Evolutionary conservation across 2,329 filamentous ascomycete genomes (phyloP).

Genomic region (Sarocladium brachiariae): DNA sequence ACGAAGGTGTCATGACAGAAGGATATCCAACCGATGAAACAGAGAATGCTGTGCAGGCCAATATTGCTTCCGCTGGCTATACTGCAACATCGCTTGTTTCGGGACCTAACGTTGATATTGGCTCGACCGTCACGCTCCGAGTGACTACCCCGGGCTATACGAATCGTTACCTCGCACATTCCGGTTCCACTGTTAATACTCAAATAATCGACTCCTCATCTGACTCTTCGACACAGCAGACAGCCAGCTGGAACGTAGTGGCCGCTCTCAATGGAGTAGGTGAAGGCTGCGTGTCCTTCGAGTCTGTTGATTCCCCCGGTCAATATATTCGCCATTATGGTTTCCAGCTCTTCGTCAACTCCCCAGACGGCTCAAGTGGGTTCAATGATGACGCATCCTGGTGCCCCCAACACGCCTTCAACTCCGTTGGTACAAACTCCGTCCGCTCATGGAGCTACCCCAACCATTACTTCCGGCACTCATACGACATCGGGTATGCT

Average conservation of each 20-base stretch:
- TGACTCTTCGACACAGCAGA: conserved; percentile 39
- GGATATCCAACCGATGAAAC: conserved; percentile 54
- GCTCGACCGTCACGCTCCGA: conserved; percentile 23
- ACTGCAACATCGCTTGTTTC: conserved; percentile 25
- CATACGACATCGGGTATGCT: background rate
- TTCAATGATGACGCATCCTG: background rate
- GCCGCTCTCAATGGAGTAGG: conserved; percentile 48
- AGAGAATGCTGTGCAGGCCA: conserved; percentile 50
- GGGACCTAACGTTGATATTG: conserved; percentile 33
- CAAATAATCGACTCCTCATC: conserved; percentile 47
- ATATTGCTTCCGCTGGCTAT: conserved; percentile 55
- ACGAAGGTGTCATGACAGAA: conserved; percentile 58
- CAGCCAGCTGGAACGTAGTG: conserved; percentile 46
- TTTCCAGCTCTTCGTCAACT: background rate
- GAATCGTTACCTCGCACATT: conserved; percentile 41
- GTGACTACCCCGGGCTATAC: conserved; percentile 46
- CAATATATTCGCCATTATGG: conserved; percentile 40
- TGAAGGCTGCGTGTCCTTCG: conserved; percentile 56
- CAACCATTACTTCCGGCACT: background rate
- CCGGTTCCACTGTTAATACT: conserved; percentile 41
- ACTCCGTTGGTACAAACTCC: background rate
- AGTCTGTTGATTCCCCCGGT: conserved; percentile 50
- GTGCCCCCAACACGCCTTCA: background rate
- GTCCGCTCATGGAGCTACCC: background rate
- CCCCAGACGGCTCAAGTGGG: background rate